Conservation (phyloP, 768 basidiomycete species). For the Sistotremastrum suecicum region DNA sequence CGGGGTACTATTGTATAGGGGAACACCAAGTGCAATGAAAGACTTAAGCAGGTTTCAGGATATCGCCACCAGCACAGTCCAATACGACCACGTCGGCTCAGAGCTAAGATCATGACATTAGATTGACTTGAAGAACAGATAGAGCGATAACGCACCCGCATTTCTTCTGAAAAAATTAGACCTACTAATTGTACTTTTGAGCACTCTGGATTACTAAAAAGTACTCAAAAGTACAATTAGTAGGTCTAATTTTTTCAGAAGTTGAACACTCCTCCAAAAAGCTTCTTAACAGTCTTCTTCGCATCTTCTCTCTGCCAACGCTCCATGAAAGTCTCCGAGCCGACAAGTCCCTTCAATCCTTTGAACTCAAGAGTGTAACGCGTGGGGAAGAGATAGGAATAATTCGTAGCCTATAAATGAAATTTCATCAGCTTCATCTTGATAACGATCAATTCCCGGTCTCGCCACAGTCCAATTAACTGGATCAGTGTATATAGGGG, state of each 20-base stretch:
- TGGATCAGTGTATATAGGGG: neutral
- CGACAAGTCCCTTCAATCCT: constrained; percentile 75
- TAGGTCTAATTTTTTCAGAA: constrained; percentile 86
- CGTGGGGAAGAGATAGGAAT: constrained; percentile 98
- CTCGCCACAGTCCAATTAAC: neutral
- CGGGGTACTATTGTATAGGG: no score
- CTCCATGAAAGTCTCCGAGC: constrained; percentile 92
- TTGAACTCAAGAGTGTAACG: constrained; percentile 98
- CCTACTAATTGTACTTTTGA: no score
- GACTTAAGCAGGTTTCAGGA: no score
- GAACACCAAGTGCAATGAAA: no score
- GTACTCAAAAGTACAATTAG: no score
- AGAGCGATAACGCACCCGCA: no score
- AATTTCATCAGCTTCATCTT: neutral
- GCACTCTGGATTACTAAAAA: no score
- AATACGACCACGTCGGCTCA: no score
- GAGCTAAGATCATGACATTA: no score
- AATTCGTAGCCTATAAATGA: constrained; percentile 70
- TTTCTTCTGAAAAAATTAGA: no score
- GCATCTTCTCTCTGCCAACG: constrained; percentile 86
- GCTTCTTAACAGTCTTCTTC: constrained; percentile 93
- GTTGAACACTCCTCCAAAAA: constrained; percentile 90
- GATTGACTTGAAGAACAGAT: no score
- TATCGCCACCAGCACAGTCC: no score
- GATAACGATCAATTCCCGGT: neutral